Evolutionary conservation across 768 basidiomycete species (phyloP), one percentile per base, ranked within the genome.

Genomic region (Mycena crocata): DNA sequence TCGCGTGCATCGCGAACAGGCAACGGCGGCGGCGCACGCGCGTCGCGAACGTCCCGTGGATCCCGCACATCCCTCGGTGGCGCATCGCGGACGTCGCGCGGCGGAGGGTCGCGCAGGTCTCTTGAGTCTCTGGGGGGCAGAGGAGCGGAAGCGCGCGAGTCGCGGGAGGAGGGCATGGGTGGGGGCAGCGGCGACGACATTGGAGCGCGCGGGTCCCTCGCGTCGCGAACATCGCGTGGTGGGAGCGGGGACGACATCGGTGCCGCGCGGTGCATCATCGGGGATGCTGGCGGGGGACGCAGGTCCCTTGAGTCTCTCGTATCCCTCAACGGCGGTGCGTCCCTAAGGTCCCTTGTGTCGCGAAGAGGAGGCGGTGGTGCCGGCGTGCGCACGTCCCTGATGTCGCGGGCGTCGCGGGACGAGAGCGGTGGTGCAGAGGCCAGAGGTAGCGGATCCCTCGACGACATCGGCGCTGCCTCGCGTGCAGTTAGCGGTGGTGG

Each of bases 261-360:
- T 9, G 48, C 66, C 12, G 66, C 13, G 34, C 66, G 66, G 40
- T 67, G 66, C 28, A 66, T 8, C 34, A 49, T 30, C 6, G 64
- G 64, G n/a, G 66, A 67, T 31, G 48, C 28, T 1, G 48, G 37
- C 23, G 45, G 49, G 21, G 57, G 50, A 3, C 49, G 45, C 19
- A 48, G 39, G 30, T 66, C 64, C 4, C 64, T 37, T 2, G 39
- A 37, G 39, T 65, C 64, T 5, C 58, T 39, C n/a, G 42, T 46
- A 26, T 66, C 64, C 17, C 64, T 49, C 19, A 66, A 35, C 12
- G 64, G 64, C 2, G 57, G 49, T 4, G 64, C 64, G 39, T 66
- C 64, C 15, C 64, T 49, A 23, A 59, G 57, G 26, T 66, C 64
- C 1, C 62, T 31, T 12, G 49, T 32, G 14, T 61, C 59, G 17